Base-by-base conservation (phyloP, 2,329 filamentous ascomycete genomes). In the Ophiosphaerella herpotricha region DNA sequence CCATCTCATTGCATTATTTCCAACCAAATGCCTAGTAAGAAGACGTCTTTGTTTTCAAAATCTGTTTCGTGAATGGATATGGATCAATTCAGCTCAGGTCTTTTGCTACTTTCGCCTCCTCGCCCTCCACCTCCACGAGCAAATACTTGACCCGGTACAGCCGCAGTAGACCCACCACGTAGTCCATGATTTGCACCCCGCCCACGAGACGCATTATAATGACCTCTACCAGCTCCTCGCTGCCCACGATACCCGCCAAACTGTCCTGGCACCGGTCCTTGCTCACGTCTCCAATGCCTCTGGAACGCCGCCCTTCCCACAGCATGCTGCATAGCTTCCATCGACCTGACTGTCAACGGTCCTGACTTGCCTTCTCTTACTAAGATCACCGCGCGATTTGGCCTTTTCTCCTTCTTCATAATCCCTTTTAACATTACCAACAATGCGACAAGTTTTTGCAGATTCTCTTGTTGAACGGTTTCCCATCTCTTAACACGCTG, bases 401-500 rank as follows among this genome's bases (percentile, higher is more conserved):
- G 60, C 4, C 59, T 50, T 2, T 39, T 46, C 43, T 64, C 55
- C 21, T 41, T 39, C 41, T 44, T 54, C 26, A 67, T 26, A 7
- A 54, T 49, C 0, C 18, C 33, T 14, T 51, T 57, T 29, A 68
- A 38, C 34, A 42, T 35, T 0, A 12, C n/a, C 6, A 68, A 50
- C 29, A 68, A 45, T 5, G 46, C 48, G 0, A 57, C 64, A 2
- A 68, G 53, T 31, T 65, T 67, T 9, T 54, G 52, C n/a, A 68
- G 46, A 37, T 48, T 43, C 7, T 54, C 50, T 36, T 68, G 63
- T 7, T 68, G 52, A 14, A 44, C 48, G 7, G 52, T 24, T 43
- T 68, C 66, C 66, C 64, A 68, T 1, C 36, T 46, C 31, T 46
- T 53, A 2, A 65, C 34, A 7, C 58, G 57, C n/a, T 54, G 45